Evolutionary conservation across 2,329 filamentous ascomycete species (phyloP).

Genomic region (Xylogone sp.): DNA sequence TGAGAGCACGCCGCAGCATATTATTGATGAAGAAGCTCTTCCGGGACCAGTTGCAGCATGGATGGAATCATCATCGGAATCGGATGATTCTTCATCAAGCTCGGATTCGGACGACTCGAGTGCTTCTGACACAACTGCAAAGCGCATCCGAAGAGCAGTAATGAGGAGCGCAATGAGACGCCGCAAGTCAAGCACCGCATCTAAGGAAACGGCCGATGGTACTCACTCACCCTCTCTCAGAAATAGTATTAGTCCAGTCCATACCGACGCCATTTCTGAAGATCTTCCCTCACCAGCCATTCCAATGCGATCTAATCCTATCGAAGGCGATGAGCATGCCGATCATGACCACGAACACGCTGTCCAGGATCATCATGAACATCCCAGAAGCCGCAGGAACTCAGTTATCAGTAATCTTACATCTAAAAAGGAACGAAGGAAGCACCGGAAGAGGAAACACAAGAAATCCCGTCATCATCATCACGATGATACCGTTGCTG

Average conservation of each 20-base stretch:
- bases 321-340: constrained; percentile 50
- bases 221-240: constrained; percentile 39
- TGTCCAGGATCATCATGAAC: neutral
- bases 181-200: constrained; percentile 74
- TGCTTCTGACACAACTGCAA: constrained; percentile 68
- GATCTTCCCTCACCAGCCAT: constrained; percentile 13
- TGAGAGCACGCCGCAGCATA: constrained; percentile 84
- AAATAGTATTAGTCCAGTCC: constrained; percentile 19
- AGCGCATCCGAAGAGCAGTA: constrained; percentile 66
- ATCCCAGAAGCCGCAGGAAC: constrained; percentile 18
- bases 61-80: constrained; percentile 65
- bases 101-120: constrained; percentile 68
- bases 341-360: constrained; percentile 38
- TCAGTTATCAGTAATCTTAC: constrained; percentile 18
- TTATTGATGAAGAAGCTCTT: constrained; percentile 87
- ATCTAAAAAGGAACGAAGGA: constrained; percentile 33
- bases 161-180: constrained; percentile 60
- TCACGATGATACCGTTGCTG: constrained; percentile 17
- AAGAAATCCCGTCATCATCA: constrained; percentile 17
- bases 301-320: constrained; percentile 26
- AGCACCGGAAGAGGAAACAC: constrained; percentile 31
- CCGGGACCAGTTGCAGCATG: constrained; percentile 81
- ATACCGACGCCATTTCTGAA: constrained; percentile 20
- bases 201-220: constrained; percentile 51
- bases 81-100: constrained; percentile 58